A percentile compares a stretch with the other conserved stretches of the same genome.
Evolutionary conservation across 129 eudicot species (phyloP).

Genomic region (Solidago caesia): DNA sequence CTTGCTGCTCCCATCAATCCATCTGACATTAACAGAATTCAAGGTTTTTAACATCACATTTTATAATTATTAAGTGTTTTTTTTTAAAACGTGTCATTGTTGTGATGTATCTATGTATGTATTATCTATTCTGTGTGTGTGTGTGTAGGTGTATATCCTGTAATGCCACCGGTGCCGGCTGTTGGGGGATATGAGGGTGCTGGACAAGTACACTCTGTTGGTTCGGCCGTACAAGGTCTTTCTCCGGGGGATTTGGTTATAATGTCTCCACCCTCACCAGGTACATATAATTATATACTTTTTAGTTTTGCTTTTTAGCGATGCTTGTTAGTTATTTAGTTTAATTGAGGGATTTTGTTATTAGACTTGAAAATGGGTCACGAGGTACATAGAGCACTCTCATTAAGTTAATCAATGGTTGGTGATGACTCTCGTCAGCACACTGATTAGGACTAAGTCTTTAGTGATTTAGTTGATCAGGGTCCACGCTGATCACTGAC

Average conservation of each 20-base stretch:
- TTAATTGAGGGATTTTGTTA: background rate
- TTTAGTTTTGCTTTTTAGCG: background rate
- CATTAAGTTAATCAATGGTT: too few relatives aligned
- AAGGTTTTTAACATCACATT: slow-evolving; percentile 43
- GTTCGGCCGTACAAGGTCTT: slow-evolving; percentile 68
- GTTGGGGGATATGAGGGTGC: slow-evolving; percentile 92
- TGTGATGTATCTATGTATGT: background rate
- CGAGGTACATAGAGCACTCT: too few relatives aligned
- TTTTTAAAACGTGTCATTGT: background rate
- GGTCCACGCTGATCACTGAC: too few relatives aligned
- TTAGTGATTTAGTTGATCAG: too few relatives aligned
- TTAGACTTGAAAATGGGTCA: too few relatives aligned
- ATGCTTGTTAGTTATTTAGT: background rate
- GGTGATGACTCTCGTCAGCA: too few relatives aligned
- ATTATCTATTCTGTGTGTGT: background rate
- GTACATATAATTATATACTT: slow-evolving; percentile 27
- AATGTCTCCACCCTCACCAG: slow-evolving; percentile 75
- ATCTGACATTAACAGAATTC: slow-evolving; percentile 78
- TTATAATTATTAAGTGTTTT: background rate
- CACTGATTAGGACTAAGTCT: too few relatives aligned
- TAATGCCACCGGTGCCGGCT: slow-evolving; percentile 73
- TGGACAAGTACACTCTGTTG: slow-evolving; percentile 78
- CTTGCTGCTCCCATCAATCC: slow-evolving; percentile 95
- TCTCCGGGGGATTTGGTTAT: slow-evolving; percentile 87
- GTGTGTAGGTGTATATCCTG: slow-evolving; percentile 80